phyloP scores from a whole-genome alignment of 441 rosid species.

The Capsella rubella region DNA sequence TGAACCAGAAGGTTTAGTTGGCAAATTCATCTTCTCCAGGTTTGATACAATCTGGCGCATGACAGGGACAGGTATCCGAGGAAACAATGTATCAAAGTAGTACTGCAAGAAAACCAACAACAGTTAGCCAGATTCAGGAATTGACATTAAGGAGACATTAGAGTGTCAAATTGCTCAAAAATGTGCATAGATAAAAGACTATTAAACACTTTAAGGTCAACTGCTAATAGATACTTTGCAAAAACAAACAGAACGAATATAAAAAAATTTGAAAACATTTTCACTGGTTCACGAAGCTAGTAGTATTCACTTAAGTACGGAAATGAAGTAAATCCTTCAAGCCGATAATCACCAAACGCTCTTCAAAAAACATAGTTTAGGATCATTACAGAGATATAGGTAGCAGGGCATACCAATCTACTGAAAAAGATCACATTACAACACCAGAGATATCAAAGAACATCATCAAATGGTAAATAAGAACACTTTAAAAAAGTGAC shows the following conservation, averaged over 20 bases:
- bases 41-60: constrained; percentile 79
- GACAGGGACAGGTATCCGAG: constrained; percentile 96
- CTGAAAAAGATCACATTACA: neutral
- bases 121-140: constrained; percentile 19
- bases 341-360: neutral
- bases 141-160: neutral
- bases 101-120: constrained; percentile 60
- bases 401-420: neutral
- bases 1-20: constrained; percentile 81
- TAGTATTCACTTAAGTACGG: neutral
- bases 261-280: neutral
- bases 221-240: neutral
- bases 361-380: constrained; percentile 2
- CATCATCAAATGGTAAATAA: neutral
- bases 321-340: neutral
- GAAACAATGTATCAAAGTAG: constrained; percentile 95
- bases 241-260: neutral
- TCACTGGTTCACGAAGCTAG: neutral
- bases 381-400: neutral
- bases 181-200: neutral
- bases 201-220: constrained; percentile 1
- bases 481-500: neutral
- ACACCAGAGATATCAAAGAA: neutral
- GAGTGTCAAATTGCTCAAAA: neutral
- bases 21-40: constrained; percentile 95